Evolutionary conservation across 495 filamentous ascomycete species (phyloP).

Genomic region (Letharia lupina): DNA sequence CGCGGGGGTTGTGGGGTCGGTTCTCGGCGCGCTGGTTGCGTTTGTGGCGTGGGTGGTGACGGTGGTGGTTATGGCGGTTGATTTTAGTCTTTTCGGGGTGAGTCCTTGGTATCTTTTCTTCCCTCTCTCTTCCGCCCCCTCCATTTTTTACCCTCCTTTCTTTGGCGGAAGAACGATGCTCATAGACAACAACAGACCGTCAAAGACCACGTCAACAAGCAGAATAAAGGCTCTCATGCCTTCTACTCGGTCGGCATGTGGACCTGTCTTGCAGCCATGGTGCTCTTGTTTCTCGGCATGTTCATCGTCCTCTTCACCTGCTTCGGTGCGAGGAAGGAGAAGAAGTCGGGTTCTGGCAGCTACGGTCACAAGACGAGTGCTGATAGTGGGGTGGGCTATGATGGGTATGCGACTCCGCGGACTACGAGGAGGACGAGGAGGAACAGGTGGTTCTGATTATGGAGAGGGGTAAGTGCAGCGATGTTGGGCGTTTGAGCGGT

Average conservation of each 20-base stretch:
- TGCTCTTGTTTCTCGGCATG: slow-evolving; percentile 44
- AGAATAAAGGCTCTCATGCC: slow-evolving; percentile 31
- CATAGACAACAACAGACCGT: slow-evolving; percentile 32
- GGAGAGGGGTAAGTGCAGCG: background rate
- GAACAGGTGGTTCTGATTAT: background rate
- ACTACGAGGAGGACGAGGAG: slow-evolving; percentile 2
- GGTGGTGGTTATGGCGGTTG: slow-evolving; percentile 44
- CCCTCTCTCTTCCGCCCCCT: too few relatives aligned
- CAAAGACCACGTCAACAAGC: slow-evolving; percentile 39
- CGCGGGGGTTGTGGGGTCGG: slow-evolving; percentile 44
- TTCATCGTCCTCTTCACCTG: slow-evolving; percentile 51
- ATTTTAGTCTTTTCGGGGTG: slow-evolving; percentile 46
- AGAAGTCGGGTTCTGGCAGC: background rate
- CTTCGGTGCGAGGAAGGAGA: slow-evolving; percentile 30
- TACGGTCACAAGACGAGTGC: background rate
- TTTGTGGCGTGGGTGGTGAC: slow-evolving; percentile 47
- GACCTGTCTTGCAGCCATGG: slow-evolving; percentile 42
- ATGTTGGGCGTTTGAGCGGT: too few relatives aligned
- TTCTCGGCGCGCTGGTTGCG: slow-evolving; percentile 42
- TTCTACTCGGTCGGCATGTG: slow-evolving; percentile 42
- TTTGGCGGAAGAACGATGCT: background rate
- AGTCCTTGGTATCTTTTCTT: background rate
- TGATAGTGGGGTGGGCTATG: background rate
- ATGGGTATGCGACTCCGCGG: background rate
- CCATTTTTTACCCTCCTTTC: background rate